Percentiles rank a stretch among this genome's conserved stretches.
These are phyloP conservation scores for Mortierella sp. DNA, from an alignment of 371 early-diverging fungal genomes.

Conservation along the genomic window DNA sequence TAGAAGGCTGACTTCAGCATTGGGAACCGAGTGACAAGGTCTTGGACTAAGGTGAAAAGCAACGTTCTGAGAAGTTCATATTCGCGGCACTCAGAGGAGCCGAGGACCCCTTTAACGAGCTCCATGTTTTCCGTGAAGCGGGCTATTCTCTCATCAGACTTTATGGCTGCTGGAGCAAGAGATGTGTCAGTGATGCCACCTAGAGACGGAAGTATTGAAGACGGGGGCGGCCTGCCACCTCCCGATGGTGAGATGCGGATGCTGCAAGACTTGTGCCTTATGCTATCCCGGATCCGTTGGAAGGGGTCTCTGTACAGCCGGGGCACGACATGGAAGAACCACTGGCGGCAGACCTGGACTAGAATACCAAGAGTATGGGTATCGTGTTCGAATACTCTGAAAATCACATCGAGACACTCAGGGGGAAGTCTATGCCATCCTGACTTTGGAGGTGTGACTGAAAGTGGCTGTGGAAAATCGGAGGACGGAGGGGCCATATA, in stretches of 20 bases:
- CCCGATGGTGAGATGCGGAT: neutral
- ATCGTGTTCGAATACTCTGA: constrained; percentile 16
- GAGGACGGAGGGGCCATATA: neutral
- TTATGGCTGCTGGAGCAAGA: too few relatives aligned
- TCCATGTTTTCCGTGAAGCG: neutral
- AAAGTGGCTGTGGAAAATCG: neutral
- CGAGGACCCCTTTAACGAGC: neutral
- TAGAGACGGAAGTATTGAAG: too few relatives aligned
- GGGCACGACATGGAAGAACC: constrained; percentile 28
- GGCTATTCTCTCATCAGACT: neutral
- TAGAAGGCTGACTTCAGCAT: neutral
- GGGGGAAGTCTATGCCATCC: constrained; percentile 29
- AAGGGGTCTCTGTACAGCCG: constrained; percentile 33
- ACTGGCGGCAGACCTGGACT: constrained; percentile 28
- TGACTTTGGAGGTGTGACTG: neutral
- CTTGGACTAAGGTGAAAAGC: constrained; percentile 11
- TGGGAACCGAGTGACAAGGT: constrained; percentile 12
- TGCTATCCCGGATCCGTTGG: constrained; percentile 12
- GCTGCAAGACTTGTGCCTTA: neutral
- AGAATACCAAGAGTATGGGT: constrained; percentile 14
- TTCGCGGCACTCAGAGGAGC: constrained; percentile 6
- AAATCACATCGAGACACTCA: constrained; percentile 28
- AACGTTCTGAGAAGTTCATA: constrained; percentile 11
- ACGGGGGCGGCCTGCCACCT: neutral
- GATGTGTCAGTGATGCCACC: too few relatives aligned